Conservation (phyloP, 192 early-diverging fungal genomes). For the Phlyctochytrium arcticum region DNA sequence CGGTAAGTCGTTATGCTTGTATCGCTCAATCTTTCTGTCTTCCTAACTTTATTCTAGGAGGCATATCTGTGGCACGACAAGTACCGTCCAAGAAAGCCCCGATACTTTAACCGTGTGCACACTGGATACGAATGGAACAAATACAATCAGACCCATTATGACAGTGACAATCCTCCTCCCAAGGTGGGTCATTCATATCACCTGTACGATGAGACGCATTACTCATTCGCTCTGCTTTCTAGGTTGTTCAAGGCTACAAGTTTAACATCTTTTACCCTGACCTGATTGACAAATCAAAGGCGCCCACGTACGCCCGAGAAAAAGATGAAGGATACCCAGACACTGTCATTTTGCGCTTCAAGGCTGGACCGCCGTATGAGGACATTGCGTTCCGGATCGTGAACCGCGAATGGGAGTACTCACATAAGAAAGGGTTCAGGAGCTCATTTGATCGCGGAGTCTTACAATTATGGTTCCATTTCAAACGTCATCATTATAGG, state of each 20-base stretch:
- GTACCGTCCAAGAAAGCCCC: constrained; percentile 90
- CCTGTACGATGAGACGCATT: not conserved
- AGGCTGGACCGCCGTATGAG: constrained; percentile 94
- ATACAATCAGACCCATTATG: constrained; percentile 98
- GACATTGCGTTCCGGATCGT: constrained; percentile 97
- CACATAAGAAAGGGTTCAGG: constrained; percentile 68
- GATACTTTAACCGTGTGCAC: constrained; percentile 95
- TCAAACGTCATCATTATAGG: constrained; percentile 31
- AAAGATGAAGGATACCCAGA: constrained; percentile 55
- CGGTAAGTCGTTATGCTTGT: too few species aligned
- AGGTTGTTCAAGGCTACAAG: constrained; percentile 93
- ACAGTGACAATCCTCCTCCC: constrained; percentile 94
- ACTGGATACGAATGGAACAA: constrained; percentile 99
- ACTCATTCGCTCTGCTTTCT: constrained; percentile 26
- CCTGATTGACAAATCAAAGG: constrained; percentile 84
- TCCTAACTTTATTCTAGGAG: constrained; percentile 1
- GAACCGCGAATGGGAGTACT: constrained; percentile 93
- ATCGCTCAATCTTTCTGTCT: too few species aligned
- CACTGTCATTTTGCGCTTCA: constrained; percentile 83
- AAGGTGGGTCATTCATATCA: constrained; percentile 47
- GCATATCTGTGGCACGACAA: constrained; percentile 66
- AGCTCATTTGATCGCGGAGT: constrained; percentile 41
- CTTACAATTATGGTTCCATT: constrained; percentile 50
- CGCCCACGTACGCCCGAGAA: constrained; percentile 87
- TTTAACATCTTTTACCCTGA: constrained; percentile 99